Base-by-base conservation (phyloP, 2,329 filamentous ascomycete species). In the Stemphylium vesicarium region DNA sequence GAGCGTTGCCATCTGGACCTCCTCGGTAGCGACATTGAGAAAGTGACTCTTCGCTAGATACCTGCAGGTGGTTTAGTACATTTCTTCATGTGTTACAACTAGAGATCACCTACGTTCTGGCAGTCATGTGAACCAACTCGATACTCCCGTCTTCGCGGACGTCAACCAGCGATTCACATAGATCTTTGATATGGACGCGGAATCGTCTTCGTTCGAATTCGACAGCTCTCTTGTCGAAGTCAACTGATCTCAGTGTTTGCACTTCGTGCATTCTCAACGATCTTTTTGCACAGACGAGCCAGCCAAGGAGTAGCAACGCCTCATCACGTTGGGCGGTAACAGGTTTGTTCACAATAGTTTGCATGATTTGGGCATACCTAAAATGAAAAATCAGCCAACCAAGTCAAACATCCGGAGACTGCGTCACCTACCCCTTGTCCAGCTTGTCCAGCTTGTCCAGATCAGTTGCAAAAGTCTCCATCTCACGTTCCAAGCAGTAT, bases 251-350 rank as follows among this genome's bases (percentile, higher is more conserved):
- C 7, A 73, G 70, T 5, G 73, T 73, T 39, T 79, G 70, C 6
- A 81, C 70, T 51, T 81, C 79, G 46, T 78, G 68, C 72, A 71
- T 75, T 48, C 75, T 75, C 0, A 81, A 63, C 0, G 77, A 69
- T 0, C 79, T 68, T 41, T 73, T 75, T 1, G 77, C 74, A 46
- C 75, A 76, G 4, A 71, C 71, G 11, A 81, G 64, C 77, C 76
- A 80, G 2, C 73, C 70, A 2, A 81, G 64, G 13, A 81, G 64
- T 12, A 56, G 63, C 50, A 65, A 65, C 0, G 71, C 67, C n/a
- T 62, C 60, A 35, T 60, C 26, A n/a, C 33, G 31, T 38, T 31
- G 15, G 12, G 49, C 24, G 7, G 12, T 36, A 43, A 39, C 22
- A 26, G 29, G 22, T 29, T 43, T 32, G 10, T 40, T 16, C 20